Base-by-base conservation (phyloP, 78 protist genomes). In the Speleostelium caveatum region DNA sequence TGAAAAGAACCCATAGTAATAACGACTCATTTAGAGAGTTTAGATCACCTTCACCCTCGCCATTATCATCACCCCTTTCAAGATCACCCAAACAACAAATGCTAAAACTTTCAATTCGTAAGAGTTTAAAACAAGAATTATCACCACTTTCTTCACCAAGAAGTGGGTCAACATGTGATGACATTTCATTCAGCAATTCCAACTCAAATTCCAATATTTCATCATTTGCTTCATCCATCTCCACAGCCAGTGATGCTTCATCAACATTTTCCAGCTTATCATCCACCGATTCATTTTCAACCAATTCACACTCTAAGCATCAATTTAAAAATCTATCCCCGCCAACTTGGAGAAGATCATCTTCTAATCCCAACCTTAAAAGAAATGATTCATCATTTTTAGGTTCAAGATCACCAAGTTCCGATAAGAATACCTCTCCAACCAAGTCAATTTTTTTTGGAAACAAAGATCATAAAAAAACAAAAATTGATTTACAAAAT, bases 401-500 rank as follows among this genome's bases (percentile, higher is more conserved):
- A 45, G n/a, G n/a, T n/a, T n/a, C n/a, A n/a, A n/a, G n/a, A n/a
- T n/a, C n/a, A n/a, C n/a, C n/a, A n/a, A n/a, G n/a, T n/a, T n/a
- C n/a, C n/a, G n/a, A n/a, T n/a, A n/a, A n/a, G n/a, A n/a, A n/a
- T n/a, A 45, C 53, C 53, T 45, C 10, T 45, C n/a, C 6, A 14
- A 14, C 53, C n/a, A 45, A 45, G 6, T 14, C 53, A 14, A 45
- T 45, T 6, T 6, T 14, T 14, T 45, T 14, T 10, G 6, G 10
- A 2, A 53, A 22, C 51, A 1, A 1, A 38, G 38, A 69, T 53
- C 58, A 10, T 65, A 45, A 19, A 8, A 53, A 71, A 49, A 28
- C 55, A 56, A 58, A 32, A 69, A 83, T 83, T 16, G 80, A 83
- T 59, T 60, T 83, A 16, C 79, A 83, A 21, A 83, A 83, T 59